phyloP scores from a whole-genome alignment of 2,329 filamentous ascomycete genomes.

The Corynespora cassiicola region DNA sequence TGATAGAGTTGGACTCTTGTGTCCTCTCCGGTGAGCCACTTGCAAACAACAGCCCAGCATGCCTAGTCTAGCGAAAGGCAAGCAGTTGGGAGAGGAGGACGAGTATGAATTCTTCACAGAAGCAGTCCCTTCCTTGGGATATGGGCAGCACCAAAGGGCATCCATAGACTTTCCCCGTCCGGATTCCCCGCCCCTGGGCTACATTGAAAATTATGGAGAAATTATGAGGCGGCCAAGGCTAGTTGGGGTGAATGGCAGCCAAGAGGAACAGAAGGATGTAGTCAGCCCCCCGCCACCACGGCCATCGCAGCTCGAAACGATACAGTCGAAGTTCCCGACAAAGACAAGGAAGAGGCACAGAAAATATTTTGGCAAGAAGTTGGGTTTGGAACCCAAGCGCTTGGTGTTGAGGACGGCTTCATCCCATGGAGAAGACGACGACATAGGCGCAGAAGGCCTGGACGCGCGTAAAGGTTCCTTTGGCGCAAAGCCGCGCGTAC shows the following conservation, averaged over 20 bases:
- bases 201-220: too few relatives aligned
- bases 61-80: slow-evolving; percentile 9
- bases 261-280: slow-evolving; percentile 7
- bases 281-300: slow-evolving; percentile 9
- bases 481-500: slow-evolving; percentile 29
- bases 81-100: slow-evolving; percentile 15
- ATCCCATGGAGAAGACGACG: slow-evolving; percentile 1
- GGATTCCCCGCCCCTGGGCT: too few relatives aligned
- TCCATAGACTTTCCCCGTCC: too few relatives aligned
- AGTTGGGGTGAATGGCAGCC: slow-evolving; percentile 16
- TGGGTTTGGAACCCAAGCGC: slow-evolving; percentile 15
- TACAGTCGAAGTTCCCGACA: slow-evolving; percentile 12
- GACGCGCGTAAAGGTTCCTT: slow-evolving; percentile 14
- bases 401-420: slow-evolving; percentile 16
- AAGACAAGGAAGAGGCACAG: slow-evolving; percentile 15
- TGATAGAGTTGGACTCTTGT: not conserved
- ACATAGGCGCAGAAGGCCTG: slow-evolving; percentile 9
- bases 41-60: slow-evolving; percentile 1
- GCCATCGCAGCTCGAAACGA: slow-evolving; percentile 5
- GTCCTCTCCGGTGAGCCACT: not conserved
- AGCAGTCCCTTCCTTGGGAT: slow-evolving; percentile 8
- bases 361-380: slow-evolving; percentile 13
- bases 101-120: slow-evolving; percentile 16
- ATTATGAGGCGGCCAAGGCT: slow-evolving; percentile 30
- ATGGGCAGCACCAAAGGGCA: slow-evolving; percentile 23